phyloP scores from a whole-genome alignment of 2,329 filamentous ascomycete species.

The Rutstroemia sp. region DNA sequence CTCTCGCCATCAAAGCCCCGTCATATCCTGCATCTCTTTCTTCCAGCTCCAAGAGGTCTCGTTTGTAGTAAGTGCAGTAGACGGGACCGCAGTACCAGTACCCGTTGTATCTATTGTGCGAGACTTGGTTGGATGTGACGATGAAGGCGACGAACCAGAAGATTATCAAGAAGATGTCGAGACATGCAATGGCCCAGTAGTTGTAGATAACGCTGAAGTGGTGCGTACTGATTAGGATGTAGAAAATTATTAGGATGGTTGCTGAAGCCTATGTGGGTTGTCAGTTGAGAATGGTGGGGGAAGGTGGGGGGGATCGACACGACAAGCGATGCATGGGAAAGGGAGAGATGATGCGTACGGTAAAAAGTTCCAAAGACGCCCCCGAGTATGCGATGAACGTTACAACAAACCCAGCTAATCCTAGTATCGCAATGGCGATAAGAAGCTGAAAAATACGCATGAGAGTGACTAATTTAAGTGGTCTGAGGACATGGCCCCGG shows the following conservation, averaged over 20 bases:
- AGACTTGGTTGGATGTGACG: background rate
- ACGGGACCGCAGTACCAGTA: conserved; percentile 1
- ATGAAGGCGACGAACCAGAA: conserved; percentile 5
- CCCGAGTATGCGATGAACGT: conserved; percentile 3
- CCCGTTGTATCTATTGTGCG: background rate
- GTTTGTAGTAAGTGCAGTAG: background rate
- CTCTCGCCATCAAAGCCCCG: background rate
- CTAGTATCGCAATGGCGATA: conserved; percentile 1
- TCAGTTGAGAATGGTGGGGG: background rate
- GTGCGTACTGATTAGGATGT: background rate
- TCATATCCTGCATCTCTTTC: background rate
- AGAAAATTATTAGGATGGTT: conserved; percentile 4
- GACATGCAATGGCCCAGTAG: conserved; percentile 1
- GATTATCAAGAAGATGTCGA: background rate
- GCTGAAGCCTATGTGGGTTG: background rate
- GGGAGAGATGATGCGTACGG: background rate
- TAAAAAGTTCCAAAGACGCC: background rate
- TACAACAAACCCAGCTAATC: conserved; percentile 1
- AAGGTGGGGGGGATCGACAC: background rate
- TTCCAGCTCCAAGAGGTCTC: conserved; percentile 2
- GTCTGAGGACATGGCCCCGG: background rate
- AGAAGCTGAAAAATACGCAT: background rate
- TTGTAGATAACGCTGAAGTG: conserved; percentile 1
- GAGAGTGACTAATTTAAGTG: background rate
- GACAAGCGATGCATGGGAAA: no score